Evolutionary conservation across 2,329 filamentous ascomycete species (phyloP).

Genomic region (Alternaria incomplexa): DNA sequence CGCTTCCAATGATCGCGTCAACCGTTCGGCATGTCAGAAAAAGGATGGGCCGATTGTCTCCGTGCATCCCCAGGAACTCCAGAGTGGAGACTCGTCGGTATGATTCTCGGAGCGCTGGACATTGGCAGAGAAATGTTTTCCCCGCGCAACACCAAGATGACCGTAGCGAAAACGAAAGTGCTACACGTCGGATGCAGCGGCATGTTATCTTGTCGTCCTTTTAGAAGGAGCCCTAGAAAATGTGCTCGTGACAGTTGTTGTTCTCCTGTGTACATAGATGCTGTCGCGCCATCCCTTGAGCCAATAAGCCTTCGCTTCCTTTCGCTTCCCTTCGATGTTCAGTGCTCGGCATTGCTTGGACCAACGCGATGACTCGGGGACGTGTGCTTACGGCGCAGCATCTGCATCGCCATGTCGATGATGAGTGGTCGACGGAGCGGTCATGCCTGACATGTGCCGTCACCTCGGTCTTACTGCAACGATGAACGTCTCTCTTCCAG

Average conservation of each 20-base stretch:
- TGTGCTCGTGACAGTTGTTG: conserved; percentile 6
- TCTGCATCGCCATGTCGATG: background rate
- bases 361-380: background rate
- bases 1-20: background rate
- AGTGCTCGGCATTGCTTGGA: background rate
- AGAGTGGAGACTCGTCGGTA: conserved; percentile 1
- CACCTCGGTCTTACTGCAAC: background rate
- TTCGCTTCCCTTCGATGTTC: background rate
- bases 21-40: conserved; percentile 17
- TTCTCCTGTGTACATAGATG: background rate
- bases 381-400: background rate
- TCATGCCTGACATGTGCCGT: background rate
- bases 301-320: conserved; percentile 11
- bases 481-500: background rate
- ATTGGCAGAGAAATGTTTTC: background rate
- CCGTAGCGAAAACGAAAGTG: background rate
- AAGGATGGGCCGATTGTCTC: conserved; percentile 9
- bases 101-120: background rate
- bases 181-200: conserved; percentile 7
- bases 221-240: background rate
- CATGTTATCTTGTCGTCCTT: background rate
- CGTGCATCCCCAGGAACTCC: conserved; percentile 1
- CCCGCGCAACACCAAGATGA: background rate
- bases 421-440: background rate
- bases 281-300: background rate